Base-by-base conservation (phyloP, 1,284 basidiomycete genomes). In the Moniliella sp. region DNA sequence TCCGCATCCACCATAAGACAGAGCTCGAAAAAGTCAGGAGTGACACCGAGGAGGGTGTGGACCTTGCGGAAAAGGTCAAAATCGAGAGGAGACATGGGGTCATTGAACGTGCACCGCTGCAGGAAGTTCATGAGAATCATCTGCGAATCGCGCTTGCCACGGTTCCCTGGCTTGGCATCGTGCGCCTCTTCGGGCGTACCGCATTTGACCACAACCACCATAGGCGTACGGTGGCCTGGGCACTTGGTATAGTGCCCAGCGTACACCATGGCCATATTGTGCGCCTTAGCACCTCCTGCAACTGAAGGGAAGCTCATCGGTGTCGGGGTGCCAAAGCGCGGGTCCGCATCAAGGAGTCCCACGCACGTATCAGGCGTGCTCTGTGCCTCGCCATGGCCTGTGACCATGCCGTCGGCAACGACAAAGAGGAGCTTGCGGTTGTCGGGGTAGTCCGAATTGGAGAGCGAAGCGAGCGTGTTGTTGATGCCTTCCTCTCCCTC, bases 71-170 rank as follows among this genome's bases (percentile, higher is more conserved):
- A 99, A 13, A 99, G 68, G 63, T 97, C 91, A 57, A 83, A 97
- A 61, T 97, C 91, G 50, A 99, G 71, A 7, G 91, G 91, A 11
- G 73, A 73, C 86, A 97, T 97, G 42, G 84, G 78, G 59, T 97
- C 91, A 61, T 97, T 94, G 66, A 94, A 99, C 9, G 91, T 99
- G 50, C 94, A 84, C 29, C 81, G 75, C 33, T 83, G 86, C 67
- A 97, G 93, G 63, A 99, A 99, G 66, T 93, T 93, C 88, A 99
- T 97, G 48, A 99, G 69, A 51, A 99, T 80, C 51, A 99, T 76
- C 60, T 97, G 91, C 62, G 82, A 86, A 65, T 99, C 91, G 32
- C 91, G 78, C 64, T 99, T 99, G 46, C 91, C 91, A 46, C 91
- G 72, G 65, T 99, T 99, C 11, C 91, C 91, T 2, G 88, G 83